phyloP scores from a whole-genome alignment of 768 basidiomycete genomes.

The Suillus weaverae region DNA sequence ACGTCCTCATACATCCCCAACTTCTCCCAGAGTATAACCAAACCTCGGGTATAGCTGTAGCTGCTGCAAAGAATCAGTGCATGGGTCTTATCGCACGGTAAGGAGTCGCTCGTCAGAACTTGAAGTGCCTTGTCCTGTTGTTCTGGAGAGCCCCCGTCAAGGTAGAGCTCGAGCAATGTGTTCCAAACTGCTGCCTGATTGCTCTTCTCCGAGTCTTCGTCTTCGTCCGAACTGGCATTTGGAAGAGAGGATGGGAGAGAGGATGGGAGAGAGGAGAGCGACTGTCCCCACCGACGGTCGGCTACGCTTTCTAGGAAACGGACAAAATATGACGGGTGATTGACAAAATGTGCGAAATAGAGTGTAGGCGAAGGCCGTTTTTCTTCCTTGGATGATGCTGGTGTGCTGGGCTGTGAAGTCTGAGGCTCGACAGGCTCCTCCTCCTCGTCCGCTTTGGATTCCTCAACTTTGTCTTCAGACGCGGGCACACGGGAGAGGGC shows the following conservation, averaged over 20 bases:
- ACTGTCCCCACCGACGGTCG: conserved; percentile 75
- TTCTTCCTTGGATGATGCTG: conserved; percentile 15
- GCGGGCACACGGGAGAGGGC: conserved; percentile 62
- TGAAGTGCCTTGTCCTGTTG: conserved; percentile 64
- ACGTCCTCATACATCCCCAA: conserved; percentile 97
- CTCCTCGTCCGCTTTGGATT: conserved; percentile 13
- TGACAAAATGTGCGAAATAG: conserved; percentile 94
- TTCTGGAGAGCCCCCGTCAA: conserved; percentile 41
- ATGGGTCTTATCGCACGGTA: conserved; percentile 87
- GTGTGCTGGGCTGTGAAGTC: conserved; percentile 26
- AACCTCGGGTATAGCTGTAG: conserved; percentile 74
- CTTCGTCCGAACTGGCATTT: conserved; percentile 27
- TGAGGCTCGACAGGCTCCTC: conserved; percentile 19
- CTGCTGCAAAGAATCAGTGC: conserved; percentile 95
- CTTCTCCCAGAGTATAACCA: conserved; percentile 90
- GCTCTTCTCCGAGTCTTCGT: conserved; percentile 51
- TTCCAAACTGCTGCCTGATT: conserved; percentile 94
- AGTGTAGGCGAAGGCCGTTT: conserved; percentile 76
- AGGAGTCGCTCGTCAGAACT: conserved; percentile 56
- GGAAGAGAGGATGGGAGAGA: conserved; percentile 7
- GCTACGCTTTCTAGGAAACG: conserved; percentile 90
- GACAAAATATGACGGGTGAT: conserved; percentile 81
- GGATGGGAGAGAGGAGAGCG: conserved; percentile 42
- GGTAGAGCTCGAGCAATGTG: conserved; percentile 90
- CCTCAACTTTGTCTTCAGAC: conserved; percentile 16